Percentiles rank a stretch among this genome's conserved stretches.
Evolutionary conservation across 2,329 filamentous ascomycete genomes (phyloP).

Genomic region (Camillea tinctor): DNA sequence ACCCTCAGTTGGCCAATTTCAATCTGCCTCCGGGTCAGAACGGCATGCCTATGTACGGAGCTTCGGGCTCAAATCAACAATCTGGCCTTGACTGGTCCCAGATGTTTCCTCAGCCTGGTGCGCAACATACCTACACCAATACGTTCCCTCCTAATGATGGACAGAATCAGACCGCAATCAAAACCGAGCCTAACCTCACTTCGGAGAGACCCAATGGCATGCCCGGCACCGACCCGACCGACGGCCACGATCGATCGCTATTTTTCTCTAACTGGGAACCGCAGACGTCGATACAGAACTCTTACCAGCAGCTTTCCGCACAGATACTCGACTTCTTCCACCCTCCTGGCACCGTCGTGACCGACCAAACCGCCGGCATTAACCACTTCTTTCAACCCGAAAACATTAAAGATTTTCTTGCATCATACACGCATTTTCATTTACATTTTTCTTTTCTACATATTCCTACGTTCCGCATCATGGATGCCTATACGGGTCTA

Average conservation of each 20-base stretch:
- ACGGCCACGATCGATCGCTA: slow-evolving; percentile 38
- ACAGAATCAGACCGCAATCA: slow-evolving; percentile 68
- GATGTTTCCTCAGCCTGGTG: slow-evolving; percentile 70
- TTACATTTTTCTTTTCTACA: slow-evolving; percentile 73
- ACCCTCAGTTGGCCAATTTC: slow-evolving; percentile 63
- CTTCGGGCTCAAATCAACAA: slow-evolving; percentile 60
- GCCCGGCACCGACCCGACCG: slow-evolving; percentile 43
- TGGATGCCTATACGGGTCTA: slow-evolving; percentile 64
- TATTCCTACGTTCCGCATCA: slow-evolving; percentile 67
- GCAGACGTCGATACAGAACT: slow-evolving; percentile 47
- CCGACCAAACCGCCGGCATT: slow-evolving; percentile 52
- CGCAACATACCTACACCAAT: slow-evolving; percentile 64
- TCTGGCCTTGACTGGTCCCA: slow-evolving; percentile 71
- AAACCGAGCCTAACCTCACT: slow-evolving; percentile 61
- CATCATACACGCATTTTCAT: slow-evolving; percentile 70
- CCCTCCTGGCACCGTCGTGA: slow-evolving; percentile 55
- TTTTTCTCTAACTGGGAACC: slow-evolving; percentile 52
- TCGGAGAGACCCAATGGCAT: slow-evolving; percentile 47
- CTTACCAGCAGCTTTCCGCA: slow-evolving; percentile 53
- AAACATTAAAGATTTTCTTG: slow-evolving; percentile 69
- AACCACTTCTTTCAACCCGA: slow-evolving; percentile 64
- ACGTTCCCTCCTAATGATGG: slow-evolving; percentile 64
- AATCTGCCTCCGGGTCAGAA: slow-evolving; percentile 63
- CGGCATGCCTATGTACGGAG: slow-evolving; percentile 62
- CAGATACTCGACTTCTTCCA: slow-evolving; percentile 58